Conservation (phyloP, 225 moss, liverwort and hornwort species). For the Asterella californica region DNA sequence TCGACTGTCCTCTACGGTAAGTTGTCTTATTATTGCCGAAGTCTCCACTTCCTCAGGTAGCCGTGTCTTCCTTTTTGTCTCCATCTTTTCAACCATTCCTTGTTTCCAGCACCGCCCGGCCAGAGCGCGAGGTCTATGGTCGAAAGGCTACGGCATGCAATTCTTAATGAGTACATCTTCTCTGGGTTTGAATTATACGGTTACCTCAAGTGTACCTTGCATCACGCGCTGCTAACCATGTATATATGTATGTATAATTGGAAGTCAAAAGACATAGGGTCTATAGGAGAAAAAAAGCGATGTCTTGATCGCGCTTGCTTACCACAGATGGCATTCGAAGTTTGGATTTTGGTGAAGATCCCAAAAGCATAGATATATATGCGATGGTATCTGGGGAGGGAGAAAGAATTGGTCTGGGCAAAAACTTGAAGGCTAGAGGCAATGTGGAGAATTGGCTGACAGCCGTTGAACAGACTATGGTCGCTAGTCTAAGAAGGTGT, state of each 20-base stretch:
- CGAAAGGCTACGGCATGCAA: too few relatives aligned
- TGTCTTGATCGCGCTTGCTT: background rate
- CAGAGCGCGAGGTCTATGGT: too few relatives aligned
- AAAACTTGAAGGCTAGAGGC: slow-evolving; percentile 88
- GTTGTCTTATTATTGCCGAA: too few relatives aligned
- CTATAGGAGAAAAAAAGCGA: background rate
- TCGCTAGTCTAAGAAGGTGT: slow-evolving; percentile 69
- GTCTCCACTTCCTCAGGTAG: too few relatives aligned
- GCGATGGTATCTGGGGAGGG: slow-evolving; percentile 92
- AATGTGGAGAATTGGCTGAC: slow-evolving; percentile 97
- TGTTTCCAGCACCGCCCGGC: too few relatives aligned
- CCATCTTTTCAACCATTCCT: too few relatives aligned
- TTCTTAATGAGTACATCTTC: too few relatives aligned
- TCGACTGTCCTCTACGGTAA: too few relatives aligned
- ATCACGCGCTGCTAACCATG: too few relatives aligned
- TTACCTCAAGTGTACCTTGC: too few relatives aligned
- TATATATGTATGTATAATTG: background rate
- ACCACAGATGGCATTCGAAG: slow-evolving; percentile 74
- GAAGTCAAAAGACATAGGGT: background rate
- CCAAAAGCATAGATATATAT: slow-evolving; percentile 89
- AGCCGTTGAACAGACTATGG: slow-evolving; percentile 87
- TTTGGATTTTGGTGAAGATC: slow-evolving; percentile 92
- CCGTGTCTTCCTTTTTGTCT: too few relatives aligned
- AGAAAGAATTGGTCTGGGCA: slow-evolving; percentile 60
- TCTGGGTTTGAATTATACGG: too few relatives aligned